Conservation (phyloP, 345 rosid genomes). For the Tarenaya hassleriana region DNA sequence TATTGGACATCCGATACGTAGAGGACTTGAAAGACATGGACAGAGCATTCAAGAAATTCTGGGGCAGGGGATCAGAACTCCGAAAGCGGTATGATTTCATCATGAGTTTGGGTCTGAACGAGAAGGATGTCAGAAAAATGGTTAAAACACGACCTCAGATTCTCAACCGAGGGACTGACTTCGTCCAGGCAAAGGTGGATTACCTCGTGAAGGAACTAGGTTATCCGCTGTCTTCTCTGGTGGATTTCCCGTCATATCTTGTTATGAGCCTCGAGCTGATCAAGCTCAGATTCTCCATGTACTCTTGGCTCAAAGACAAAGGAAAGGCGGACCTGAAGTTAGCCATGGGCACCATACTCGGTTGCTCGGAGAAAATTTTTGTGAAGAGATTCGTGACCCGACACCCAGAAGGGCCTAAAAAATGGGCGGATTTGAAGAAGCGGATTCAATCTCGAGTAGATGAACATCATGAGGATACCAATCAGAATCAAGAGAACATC, state of each 20-base stretch:
- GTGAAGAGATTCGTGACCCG: constrained; percentile 33
- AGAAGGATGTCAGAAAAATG: constrained; percentile 45
- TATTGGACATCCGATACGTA: constrained; percentile 45
- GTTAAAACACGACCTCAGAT: constrained; percentile 55
- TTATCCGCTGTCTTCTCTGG: constrained; percentile 42
- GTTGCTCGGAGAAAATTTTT: constrained; percentile 37
- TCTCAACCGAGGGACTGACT: constrained; percentile 45
- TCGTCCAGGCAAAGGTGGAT: constrained; percentile 47
- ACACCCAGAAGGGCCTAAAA: constrained; percentile 55
- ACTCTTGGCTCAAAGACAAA: constrained; percentile 56
- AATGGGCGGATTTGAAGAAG: constrained; percentile 55
- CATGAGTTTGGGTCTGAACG: constrained; percentile 55
- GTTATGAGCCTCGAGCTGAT: constrained; percentile 40
- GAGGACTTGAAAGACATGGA: constrained; percentile 38
- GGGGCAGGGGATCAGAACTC: constrained; percentile 57
- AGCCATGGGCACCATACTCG: constrained; percentile 45
- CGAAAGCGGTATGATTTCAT: constrained; percentile 75
- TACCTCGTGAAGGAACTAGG: constrained; percentile 46
- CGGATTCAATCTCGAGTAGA: too few relatives aligned
- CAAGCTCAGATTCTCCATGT: constrained; percentile 54
- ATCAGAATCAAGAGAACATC: constrained; percentile 32
- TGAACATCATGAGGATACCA: constrained; percentile 27
- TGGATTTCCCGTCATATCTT: constrained; percentile 50
- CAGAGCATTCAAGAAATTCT: constrained; percentile 40
- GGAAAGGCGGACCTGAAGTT: constrained; percentile 29